These are phyloP conservation scores for Epicoccum sorghinum DNA, from an alignment of 2,329 filamentous ascomycete species.

Conservation along the genomic window DNA sequence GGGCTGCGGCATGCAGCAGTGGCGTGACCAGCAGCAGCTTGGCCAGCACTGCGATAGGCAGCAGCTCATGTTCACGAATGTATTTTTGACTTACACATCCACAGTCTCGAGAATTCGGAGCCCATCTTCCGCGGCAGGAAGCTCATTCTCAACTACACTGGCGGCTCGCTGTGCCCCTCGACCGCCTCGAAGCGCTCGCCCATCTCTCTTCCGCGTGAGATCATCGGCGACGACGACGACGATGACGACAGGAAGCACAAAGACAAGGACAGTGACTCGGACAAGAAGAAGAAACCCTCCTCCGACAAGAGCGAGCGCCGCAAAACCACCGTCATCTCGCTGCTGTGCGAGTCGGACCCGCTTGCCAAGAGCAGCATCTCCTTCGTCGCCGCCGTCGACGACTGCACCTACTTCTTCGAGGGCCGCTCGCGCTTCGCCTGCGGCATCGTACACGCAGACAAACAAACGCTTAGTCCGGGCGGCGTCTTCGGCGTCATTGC, in stretches of 20 bases:
- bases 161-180: slow-evolving; percentile 55
- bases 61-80: neutral
- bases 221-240: slow-evolving; percentile 51
- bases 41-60: neutral
- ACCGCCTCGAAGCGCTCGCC: slow-evolving; percentile 32
- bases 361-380: slow-evolving; percentile 73
- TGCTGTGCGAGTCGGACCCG: slow-evolving; percentile 88
- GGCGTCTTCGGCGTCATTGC: slow-evolving; percentile 88
- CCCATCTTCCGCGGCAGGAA: slow-evolving; percentile 70
- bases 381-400: slow-evolving; percentile 87
- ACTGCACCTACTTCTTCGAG: slow-evolving; percentile 96
- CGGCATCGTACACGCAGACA: slow-evolving; percentile 67
- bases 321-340: slow-evolving; percentile 86
- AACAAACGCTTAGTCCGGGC: slow-evolving; percentile 67
- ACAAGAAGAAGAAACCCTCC: slow-evolving; percentile 47
- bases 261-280: slow-evolving; percentile 42
- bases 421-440: slow-evolving; percentile 86
- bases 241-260: slow-evolving; percentile 48
- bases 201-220: slow-evolving; percentile 39
- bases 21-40: no score
- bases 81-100: neutral
- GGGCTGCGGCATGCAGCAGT: neutral
- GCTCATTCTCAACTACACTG: slow-evolving; percentile 59
- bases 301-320: slow-evolving; percentile 62
- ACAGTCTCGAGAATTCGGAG: slow-evolving; percentile 60